Percentiles rank a stretch among this genome's conserved stretches.
Evolutionary conservation across 495 filamentous ascomycete genomes (phyloP).

Genomic region (Aspergillus haitiensis): DNA sequence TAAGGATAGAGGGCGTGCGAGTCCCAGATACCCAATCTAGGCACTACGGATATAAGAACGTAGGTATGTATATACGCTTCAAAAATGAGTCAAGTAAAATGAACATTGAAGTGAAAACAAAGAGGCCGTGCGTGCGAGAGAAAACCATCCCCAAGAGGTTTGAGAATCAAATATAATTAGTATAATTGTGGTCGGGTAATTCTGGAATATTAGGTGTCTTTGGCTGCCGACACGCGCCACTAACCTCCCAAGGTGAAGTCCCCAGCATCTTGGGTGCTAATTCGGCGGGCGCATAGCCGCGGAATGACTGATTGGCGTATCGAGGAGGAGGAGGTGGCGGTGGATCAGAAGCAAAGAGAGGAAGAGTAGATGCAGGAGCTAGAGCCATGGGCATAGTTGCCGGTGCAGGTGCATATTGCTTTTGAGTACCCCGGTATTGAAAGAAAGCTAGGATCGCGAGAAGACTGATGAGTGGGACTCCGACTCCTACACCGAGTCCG

Average conservation of each 20-base stretch:
- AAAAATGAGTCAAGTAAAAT: no score
- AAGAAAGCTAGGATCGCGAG: slow-evolving; percentile 15
- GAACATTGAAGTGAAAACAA: no score
- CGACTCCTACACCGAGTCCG: slow-evolving; percentile 14
- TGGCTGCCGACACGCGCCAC: background rate
- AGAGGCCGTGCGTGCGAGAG: no score
- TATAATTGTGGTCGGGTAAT: background rate
- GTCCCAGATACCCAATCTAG: no score
- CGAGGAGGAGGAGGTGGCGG: background rate
- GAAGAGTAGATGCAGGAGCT: background rate
- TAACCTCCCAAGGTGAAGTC: background rate
- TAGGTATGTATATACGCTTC: no score
- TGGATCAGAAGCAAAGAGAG: background rate
- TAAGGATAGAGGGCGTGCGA: no score
- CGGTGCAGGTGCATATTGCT: background rate
- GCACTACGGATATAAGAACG: no score
- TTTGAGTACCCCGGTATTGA: slow-evolving; percentile 8
- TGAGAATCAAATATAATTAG: background rate
- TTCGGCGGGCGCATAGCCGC: background rate
- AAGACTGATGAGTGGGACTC: slow-evolving; percentile 10
- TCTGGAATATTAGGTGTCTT: background rate
- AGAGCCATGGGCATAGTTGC: background rate
- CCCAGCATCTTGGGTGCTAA: background rate
- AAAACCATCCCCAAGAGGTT: background rate
- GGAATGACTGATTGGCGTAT: background rate